Evolutionary conservation across 129 eudicot species (phyloP), one percentile per base, ranked within the genome.

Genomic region (Daucus carota): DNA sequence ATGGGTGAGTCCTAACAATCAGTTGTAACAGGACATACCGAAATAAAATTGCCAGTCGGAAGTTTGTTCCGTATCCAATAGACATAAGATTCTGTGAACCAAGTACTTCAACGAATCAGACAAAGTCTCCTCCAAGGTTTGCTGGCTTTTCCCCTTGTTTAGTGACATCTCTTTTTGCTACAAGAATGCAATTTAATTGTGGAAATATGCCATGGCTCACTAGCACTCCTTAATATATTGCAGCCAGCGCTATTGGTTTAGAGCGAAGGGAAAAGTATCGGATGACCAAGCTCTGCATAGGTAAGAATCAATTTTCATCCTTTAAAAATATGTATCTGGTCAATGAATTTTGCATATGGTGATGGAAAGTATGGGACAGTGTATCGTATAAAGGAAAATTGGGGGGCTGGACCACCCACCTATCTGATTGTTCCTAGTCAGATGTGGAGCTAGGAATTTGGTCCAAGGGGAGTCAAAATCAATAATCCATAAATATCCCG

Each of bases 241-340:
- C 95, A 95, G 99, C 77, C 82, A 88, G 83, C 88, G 84, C 75
- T 95, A 91, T 72, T 95, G 99, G 97, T 95, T 95, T 68, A 85
- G 86, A 84, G 99, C 99, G 26, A 92, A 85, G 82, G 99, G 99
- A 84, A 89, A 80, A 84, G 90, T 95, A 28, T 91, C 99, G 46
- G 97, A 92, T 80, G 99, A 95, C 70, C 92, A 95, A 88, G 96
- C 96, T 82, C 87, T 95, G 87, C 99, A 95, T 80, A 88, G 97
- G 99, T 89, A 80, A 83, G 89, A 66, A 72, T 32, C 47, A 71
- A 22, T 59, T 36, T 77, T n/a, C 14, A 57, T 24, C 6, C 9
- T 57, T 2, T 72, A 13, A 29, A 14, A 44, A 38, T 41, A 22
- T 12, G 18, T 67, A 33, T 67, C 72, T 67, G 72, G 12, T 34